Conservation (phyloP, 148 eudicot species). For the Rhododendron griersonianum region DNA sequence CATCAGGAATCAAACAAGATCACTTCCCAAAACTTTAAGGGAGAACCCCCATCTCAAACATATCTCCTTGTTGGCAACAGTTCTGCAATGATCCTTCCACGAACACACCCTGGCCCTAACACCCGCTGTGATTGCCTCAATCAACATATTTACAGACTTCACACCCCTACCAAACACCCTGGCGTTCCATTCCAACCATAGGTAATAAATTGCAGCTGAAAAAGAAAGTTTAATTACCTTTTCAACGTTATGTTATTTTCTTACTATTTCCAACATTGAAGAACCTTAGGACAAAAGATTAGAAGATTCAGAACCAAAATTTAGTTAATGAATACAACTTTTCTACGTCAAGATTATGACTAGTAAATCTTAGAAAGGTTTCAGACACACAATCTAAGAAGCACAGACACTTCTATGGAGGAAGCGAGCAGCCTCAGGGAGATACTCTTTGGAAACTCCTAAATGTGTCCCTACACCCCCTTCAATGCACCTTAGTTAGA, state of each 20-base stretch:
- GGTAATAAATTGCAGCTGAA: too few species aligned
- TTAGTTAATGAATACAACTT: not conserved
- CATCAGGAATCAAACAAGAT: too few species aligned
- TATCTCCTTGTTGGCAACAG: too few species aligned
- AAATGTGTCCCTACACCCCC: not conserved
- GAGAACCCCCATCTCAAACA: too few species aligned
- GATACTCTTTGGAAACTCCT: not conserved
- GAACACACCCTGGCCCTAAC: too few species aligned
- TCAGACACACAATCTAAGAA: not conserved
- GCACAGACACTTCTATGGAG: not conserved
- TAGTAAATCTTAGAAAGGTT: not conserved
- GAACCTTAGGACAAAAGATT: not conserved
- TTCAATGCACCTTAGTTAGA: not conserved
- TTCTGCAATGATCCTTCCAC: too few species aligned
- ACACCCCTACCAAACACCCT: too few species aligned
- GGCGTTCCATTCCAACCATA: too few species aligned
- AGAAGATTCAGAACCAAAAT: not conserved
- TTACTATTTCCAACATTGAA: not conserved
- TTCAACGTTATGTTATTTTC: not conserved
- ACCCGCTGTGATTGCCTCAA: too few species aligned
- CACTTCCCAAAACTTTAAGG: too few species aligned
- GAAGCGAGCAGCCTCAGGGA: not conserved
- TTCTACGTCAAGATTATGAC: not conserved
- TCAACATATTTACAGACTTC: too few species aligned
- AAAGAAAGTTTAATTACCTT: too few species aligned